These are phyloP conservation scores for Diplodia mutila DNA, from an alignment of 2,329 filamentous ascomycete genomes.

Conservation along the genomic window DNA sequence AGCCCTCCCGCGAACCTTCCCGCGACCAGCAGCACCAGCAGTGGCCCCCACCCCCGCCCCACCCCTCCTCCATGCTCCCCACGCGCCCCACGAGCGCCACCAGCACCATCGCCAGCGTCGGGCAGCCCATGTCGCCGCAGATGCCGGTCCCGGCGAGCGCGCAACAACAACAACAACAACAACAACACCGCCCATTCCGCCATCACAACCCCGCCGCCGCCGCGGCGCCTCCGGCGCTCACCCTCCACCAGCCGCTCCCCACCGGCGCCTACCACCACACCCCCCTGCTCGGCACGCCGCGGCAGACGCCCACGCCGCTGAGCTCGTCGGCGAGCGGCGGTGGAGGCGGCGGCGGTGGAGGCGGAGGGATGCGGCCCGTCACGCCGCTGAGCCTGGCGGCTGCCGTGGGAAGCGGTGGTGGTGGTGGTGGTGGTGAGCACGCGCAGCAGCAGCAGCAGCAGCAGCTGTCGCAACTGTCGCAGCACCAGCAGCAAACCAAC, in stretches of 20 bases:
- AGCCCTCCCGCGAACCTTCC: neutral
- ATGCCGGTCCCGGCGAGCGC: neutral
- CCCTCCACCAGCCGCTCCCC: conserved; percentile 3
- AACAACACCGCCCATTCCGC: too few species aligned
- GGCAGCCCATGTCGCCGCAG: neutral
- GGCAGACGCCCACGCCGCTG: neutral
- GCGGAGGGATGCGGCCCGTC: too few species aligned
- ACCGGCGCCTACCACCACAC: neutral
- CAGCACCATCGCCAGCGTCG: neutral
- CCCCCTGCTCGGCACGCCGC: neutral
- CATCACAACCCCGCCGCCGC: neutral
- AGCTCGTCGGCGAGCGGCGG: neutral
- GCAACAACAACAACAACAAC: too few species aligned
- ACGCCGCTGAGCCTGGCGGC: neutral
- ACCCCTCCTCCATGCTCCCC: neutral
- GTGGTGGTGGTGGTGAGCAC: neutral
- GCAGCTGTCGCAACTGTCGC: too few species aligned
- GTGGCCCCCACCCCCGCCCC: neutral
- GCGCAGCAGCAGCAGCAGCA: neutral
- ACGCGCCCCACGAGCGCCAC: neutral
- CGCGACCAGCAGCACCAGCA: conserved; percentile 1
- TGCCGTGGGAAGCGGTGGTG: neutral
- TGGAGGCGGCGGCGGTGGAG: neutral
- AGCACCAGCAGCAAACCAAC: neutral
- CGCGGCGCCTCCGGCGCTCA: neutral